phyloP scores from a whole-genome alignment of 495 filamentous ascomycete species.

The Aspergillus asperescens region DNA sequence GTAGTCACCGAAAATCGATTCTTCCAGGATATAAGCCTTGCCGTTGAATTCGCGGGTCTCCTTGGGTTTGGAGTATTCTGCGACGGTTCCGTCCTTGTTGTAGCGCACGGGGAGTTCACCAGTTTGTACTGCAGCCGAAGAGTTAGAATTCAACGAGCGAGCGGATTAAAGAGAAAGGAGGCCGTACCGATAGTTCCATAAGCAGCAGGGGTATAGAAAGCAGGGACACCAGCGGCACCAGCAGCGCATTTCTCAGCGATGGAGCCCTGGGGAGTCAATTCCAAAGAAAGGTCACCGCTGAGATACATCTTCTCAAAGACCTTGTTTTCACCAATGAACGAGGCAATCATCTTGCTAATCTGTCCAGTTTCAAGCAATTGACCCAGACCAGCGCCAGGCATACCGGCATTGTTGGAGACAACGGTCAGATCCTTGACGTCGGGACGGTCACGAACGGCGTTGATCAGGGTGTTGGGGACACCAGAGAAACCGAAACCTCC shows the following conservation, averaged over 20 bases:
- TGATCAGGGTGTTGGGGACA: slow-evolving; percentile 77
- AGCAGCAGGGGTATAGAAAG: slow-evolving; percentile 85
- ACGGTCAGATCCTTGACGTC: slow-evolving; percentile 71
- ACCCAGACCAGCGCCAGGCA: slow-evolving; percentile 67
- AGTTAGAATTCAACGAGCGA: neutral
- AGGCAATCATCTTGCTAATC: slow-evolving; percentile 82
- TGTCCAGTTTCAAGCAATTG: slow-evolving; percentile 72
- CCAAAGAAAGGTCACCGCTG: slow-evolving; percentile 71
- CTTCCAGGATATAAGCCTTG: slow-evolving; percentile 77
- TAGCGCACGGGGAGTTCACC: slow-evolving; percentile 80
- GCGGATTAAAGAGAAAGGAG: neutral
- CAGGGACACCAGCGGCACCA: slow-evolving; percentile 79
- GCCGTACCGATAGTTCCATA: slow-evolving; percentile 63
- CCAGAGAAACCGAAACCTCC: slow-evolving; percentile 84
- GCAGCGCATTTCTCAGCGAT: slow-evolving; percentile 80
- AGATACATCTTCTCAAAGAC: slow-evolving; percentile 82
- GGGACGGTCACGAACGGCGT: slow-evolving; percentile 65
- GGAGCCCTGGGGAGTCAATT: slow-evolving; percentile 83
- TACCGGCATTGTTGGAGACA: slow-evolving; percentile 87
- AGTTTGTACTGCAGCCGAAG: slow-evolving; percentile 53
- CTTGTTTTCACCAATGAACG: slow-evolving; percentile 88
- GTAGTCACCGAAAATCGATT: slow-evolving; percentile 77
- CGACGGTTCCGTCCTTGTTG: slow-evolving; percentile 70
- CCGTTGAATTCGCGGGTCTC: slow-evolving; percentile 82
- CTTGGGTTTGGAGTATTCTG: slow-evolving; percentile 65